Evolutionary conservation across 768 basidiomycete genomes (phyloP).

Genomic region (Lentinula guzmanii): DNA sequence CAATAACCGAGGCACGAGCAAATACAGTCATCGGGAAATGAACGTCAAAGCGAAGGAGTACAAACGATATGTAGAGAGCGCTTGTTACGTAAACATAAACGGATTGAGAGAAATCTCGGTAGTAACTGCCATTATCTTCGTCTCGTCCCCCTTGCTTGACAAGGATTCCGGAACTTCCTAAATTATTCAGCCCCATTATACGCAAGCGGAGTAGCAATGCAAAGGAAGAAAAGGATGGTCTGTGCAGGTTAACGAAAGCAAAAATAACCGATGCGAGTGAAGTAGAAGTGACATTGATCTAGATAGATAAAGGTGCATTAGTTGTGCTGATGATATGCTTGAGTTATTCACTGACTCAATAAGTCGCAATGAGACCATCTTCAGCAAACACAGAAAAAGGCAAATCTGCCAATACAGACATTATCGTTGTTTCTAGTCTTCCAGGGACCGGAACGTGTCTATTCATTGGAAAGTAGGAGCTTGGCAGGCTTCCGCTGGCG

Average conservation of each 20-base stretch:
- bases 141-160: background rate
- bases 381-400: background rate
- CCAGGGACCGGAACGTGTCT: conserved; percentile 18
- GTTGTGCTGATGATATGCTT: background rate
- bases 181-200: background rate
- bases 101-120: too few relatives aligned
- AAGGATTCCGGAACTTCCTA: background rate
- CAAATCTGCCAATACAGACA: background rate
- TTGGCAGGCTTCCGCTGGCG: conserved; percentile 79
- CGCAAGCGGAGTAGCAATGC: background rate
- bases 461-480: conserved; percentile 72
- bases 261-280: background rate
- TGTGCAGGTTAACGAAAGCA: background rate
- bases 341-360: background rate
- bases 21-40: too few relatives aligned
- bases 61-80: too few relatives aligned
- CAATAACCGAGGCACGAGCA: too few relatives aligned
- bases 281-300: background rate
- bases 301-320: background rate
- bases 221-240: background rate
- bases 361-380: background rate
- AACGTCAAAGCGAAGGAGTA: too few relatives aligned
- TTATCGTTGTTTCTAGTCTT: background rate
- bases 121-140: background rate
- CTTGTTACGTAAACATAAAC: too few relatives aligned